phyloP scores from a whole-genome alignment of 208 protist genomes.

The Crithidia expoeki region DNA sequence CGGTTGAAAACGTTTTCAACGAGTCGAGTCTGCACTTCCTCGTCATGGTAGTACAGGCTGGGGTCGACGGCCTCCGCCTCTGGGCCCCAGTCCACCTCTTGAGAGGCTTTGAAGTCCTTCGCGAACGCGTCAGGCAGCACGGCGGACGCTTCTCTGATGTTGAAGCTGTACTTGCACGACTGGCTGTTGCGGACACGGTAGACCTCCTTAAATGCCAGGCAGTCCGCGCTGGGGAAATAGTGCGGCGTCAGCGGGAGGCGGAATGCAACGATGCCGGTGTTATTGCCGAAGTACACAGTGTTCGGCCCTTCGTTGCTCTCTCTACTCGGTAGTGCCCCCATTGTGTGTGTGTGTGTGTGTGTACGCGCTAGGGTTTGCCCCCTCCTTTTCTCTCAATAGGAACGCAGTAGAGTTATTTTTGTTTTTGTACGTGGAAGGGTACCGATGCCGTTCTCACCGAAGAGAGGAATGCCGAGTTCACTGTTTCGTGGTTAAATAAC shows the following conservation, averaged over 20 bases:
- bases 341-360: constrained; percentile 1
- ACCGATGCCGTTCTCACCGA: too few species aligned
- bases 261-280: constrained; percentile 35
- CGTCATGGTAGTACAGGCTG: constrained; percentile 34
- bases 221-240: constrained; percentile 49
- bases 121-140: constrained; percentile 25
- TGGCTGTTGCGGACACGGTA: constrained; percentile 41
- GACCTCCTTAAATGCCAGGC: constrained; percentile 53
- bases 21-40: constrained; percentile 1
- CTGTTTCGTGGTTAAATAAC: neutral
- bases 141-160: constrained; percentile 28
- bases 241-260: constrained; percentile 47
- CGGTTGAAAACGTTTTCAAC: constrained; percentile 5
- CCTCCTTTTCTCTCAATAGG: neutral
- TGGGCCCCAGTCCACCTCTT: constrained; percentile 27
- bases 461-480: too few species aligned
- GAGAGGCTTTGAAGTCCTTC: constrained; percentile 15
- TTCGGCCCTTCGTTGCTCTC: constrained; percentile 45
- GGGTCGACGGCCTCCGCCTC: constrained; percentile 34
- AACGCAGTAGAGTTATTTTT: neutral
- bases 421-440: too few species aligned
- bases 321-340: constrained; percentile 58
- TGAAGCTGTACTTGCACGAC: constrained; percentile 57
- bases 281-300: constrained; percentile 40
- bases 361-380: neutral